A percentile compares a stretch with the other conserved stretches of the same genome.
These are phyloP conservation scores for Yarrowia yakushimensis DNA, from an alignment of 805 yeast species.

Conservation along the genomic window DNA sequence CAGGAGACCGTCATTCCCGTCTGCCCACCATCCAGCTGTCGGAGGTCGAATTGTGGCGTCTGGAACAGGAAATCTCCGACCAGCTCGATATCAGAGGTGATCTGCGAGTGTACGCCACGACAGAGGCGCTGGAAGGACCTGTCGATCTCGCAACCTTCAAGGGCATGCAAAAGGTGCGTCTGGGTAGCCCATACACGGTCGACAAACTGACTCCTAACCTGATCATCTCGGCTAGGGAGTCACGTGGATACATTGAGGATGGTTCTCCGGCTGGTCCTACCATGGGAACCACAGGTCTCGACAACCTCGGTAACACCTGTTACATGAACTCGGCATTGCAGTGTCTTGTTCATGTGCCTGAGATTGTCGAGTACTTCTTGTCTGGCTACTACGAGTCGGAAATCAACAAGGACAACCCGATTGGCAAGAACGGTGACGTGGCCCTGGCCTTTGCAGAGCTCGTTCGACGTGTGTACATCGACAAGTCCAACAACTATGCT, in stretches of 20 bases:
- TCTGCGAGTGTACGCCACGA: neutral
- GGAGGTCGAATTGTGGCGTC: neutral
- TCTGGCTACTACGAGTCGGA: slow-evolving; percentile 59
- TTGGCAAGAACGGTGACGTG: slow-evolving; percentile 79
- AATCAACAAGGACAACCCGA: slow-evolving; percentile 70
- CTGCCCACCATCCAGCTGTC: slow-evolving; percentile 3
- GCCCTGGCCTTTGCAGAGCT: slow-evolving; percentile 72
- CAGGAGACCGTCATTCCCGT: neutral
- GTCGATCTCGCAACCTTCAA: slow-evolving; percentile 8
- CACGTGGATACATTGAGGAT: slow-evolving; percentile 14
- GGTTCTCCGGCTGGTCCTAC: neutral
- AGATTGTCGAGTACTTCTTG: slow-evolving; percentile 69
- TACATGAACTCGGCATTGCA: slow-evolving; percentile 95
- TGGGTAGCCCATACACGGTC: neutral
- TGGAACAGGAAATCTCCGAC: neutral
- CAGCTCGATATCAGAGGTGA: slow-evolving; percentile 3
- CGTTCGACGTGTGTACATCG: slow-evolving; percentile 55
- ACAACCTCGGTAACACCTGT: slow-evolving; percentile 84
- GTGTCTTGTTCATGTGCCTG: slow-evolving; percentile 78
- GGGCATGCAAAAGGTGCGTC: neutral
- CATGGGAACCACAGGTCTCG: slow-evolving; percentile 56
- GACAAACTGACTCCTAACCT: neutral
- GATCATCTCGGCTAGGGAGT: neutral
- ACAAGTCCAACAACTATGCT: slow-evolving; percentile 39
- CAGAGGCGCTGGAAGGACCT: neutral